Evolutionary conservation across 805 yeast genomes (phyloP), one percentile per base, ranked within the genome.

Genomic region (Saccharomycopsis javanensis): DNA sequence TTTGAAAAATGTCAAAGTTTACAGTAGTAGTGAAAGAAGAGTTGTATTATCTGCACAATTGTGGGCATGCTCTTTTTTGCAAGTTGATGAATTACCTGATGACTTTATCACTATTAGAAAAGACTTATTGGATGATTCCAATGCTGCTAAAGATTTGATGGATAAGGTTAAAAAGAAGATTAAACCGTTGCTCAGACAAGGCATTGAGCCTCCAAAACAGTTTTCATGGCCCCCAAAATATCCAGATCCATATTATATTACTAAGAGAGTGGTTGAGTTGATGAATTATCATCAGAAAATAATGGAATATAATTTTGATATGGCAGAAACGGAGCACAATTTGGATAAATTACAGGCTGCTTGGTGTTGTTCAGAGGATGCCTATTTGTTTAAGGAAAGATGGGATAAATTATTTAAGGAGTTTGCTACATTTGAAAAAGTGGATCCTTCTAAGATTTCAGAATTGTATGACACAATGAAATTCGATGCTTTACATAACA

Each of bases 311-410:
- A 91, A 91, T 67, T 89, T 85, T 65, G 78, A 75, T 34, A 42
- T 42, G 15, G 48, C 48, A 5, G 48, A 42, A 42, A 11, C 48
- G 45, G 74, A 81, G 54, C 80, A 81, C 60, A 82, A 88, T 64
- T 87, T 86, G 20, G 74, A 78, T 31, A 69, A 71, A 3, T 81
- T 90, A 72, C 97, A 89, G 69, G 70, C 77, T 11, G 76, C 81
- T 55, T 94, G 99, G 99, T 94, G 99, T 67, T 91, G 98, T 71
- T 91, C 90, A 20, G 99, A 94, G 69, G 97, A 94, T 68, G 90
- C 99, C 3, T 73, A 78, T 59, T 72, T 94, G 60, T 92, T 94
- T 73, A 84, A 83, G 62, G 99, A 94, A 72, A 79, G 99, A 66
- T 94, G 99, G 99, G 97, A 91, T 65, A 94, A 94, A 68, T 74